Conservation (phyloP, 176 grass and related monocot species). For the Chloris gayana region DNA sequence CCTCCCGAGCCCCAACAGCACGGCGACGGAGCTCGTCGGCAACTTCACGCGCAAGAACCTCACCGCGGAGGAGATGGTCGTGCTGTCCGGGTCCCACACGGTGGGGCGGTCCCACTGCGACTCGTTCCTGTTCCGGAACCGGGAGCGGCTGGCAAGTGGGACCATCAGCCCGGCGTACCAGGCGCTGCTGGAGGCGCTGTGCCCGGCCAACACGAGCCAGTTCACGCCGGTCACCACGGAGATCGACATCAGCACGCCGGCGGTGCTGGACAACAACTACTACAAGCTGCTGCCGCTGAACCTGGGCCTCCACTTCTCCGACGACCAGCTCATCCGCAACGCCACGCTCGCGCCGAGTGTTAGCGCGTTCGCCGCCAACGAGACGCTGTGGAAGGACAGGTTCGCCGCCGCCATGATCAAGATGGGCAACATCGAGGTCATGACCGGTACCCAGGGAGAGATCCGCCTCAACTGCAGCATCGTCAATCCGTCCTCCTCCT, state of each 20-base stretch:
- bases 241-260: conserved; percentile 64
- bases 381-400: conserved; percentile 44
- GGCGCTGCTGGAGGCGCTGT: conserved; percentile 57
- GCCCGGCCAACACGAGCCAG: conserved; percentile 35
- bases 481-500: conserved; percentile 28
- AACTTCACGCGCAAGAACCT: conserved; percentile 26
- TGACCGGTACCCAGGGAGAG: conserved; percentile 34
- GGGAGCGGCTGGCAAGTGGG: conserved; percentile 21
- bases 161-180: conserved; percentile 64
- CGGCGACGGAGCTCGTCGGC: conserved; percentile 6
- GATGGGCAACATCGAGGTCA: conserved; percentile 49
- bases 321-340: conserved; percentile 56
- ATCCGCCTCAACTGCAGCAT: conserved; percentile 58
- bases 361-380: conserved; percentile 31
- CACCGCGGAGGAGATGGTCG: conserved; percentile 68
- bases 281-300: conserved; percentile 58
- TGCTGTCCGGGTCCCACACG: conserved; percentile 78
- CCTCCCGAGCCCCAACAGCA: conserved; percentile 49
- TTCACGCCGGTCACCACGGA: conserved; percentile 40
- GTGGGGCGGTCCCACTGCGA: conserved; percentile 72
- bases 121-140: conserved; percentile 54
- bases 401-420: conserved; percentile 60
- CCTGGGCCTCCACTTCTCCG: conserved; percentile 60
- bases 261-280: conserved; percentile 72
- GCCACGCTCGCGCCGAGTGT: conserved; percentile 21